phyloP scores from a whole-genome alignment of 768 basidiomycete genomes.

The Cystoderma amianthinum region DNA sequence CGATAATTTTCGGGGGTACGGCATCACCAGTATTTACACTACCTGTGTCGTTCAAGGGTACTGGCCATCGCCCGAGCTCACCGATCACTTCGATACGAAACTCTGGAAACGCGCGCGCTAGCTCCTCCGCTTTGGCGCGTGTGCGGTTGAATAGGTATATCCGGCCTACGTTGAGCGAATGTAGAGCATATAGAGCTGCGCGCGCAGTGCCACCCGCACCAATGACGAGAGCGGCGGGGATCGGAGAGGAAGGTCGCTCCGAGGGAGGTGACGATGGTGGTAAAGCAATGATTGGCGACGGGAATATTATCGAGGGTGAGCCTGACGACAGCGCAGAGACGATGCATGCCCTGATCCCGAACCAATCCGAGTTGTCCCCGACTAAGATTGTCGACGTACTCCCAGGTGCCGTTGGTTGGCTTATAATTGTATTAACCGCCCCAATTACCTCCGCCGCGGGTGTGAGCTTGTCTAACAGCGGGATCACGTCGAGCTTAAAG shows the following conservation, averaged over 20 bases:
- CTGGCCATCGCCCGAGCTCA: constrained; percentile 48
- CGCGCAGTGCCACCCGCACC: constrained; percentile 95
- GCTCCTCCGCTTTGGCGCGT: constrained; percentile 55
- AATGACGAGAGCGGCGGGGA: constrained; percentile 69
- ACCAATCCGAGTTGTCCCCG: constrained; percentile 97
- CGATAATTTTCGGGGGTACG: constrained; percentile 61
- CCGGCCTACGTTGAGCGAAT: constrained; percentile 52
- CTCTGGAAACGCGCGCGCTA: constrained; percentile 63
- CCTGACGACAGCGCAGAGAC: constrained; percentile 23
- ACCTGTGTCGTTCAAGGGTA: too few species aligned
- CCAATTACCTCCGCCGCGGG: constrained; percentile 82
- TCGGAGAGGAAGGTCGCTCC: constrained; percentile 19
- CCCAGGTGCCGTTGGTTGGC: constrained; percentile 26
- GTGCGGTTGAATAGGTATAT: constrained; percentile 93
- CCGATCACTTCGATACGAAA: constrained; percentile 56
- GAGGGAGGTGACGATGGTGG: too few species aligned
- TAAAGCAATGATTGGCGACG: too few species aligned
- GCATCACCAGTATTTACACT: constrained; percentile 14
- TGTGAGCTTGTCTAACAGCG: constrained; percentile 72
- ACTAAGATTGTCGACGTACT: constrained; percentile 45
- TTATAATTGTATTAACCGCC: constrained; percentile 91
- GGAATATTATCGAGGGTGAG: too few species aligned
- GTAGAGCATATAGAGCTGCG: constrained; percentile 88
- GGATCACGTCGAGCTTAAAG: constrained; percentile 82
- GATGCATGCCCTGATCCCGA: constrained; percentile 69